Conservation (phyloP, 2,329 filamentous ascomycete genomes). For the Teratosphaeria destructans region DNA sequence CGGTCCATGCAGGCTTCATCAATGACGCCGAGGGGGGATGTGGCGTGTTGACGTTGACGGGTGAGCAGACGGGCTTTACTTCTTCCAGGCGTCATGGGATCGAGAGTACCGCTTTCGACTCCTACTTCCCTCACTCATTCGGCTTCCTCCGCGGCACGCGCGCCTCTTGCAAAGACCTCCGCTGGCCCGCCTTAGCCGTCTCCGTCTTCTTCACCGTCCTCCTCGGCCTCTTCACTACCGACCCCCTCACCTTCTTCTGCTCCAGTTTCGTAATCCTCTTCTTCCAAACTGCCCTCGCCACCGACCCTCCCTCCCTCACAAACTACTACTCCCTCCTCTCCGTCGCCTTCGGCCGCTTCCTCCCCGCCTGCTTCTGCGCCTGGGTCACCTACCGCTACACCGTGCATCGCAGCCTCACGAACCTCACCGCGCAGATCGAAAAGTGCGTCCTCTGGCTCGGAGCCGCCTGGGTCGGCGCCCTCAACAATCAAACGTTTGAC, state of each 20-base stretch:
- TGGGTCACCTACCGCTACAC: conserved; percentile 84
- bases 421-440: conserved; percentile 72
- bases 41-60: conserved; percentile 66
- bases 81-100: conserved; percentile 63
- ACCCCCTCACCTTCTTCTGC: conserved; percentile 74
- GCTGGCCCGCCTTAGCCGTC: conserved; percentile 75
- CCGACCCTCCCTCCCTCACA: conserved; percentile 65
- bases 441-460: conserved; percentile 87
- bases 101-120: conserved; percentile 65
- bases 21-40: conserved; percentile 65
- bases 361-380: conserved; percentile 78
- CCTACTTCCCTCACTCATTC: conserved; percentile 81
- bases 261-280: conserved; percentile 73
- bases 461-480: conserved; percentile 76
- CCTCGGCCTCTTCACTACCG: conserved; percentile 71
- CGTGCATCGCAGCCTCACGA: conserved; percentile 58
- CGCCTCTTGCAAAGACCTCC: conserved; percentile 62
- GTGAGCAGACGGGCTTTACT: conserved; percentile 53
- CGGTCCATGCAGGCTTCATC: conserved; percentile 74
- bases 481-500: conserved; percentile 93
- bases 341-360: conserved; percentile 65
- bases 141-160: conserved; percentile 56
- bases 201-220: conserved; percentile 69
- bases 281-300: conserved; percentile 80
- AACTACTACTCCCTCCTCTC: conserved; percentile 64